Base-by-base conservation (phyloP, 768 basidiomycete genomes). In the Amanita jacksonii region DNA sequence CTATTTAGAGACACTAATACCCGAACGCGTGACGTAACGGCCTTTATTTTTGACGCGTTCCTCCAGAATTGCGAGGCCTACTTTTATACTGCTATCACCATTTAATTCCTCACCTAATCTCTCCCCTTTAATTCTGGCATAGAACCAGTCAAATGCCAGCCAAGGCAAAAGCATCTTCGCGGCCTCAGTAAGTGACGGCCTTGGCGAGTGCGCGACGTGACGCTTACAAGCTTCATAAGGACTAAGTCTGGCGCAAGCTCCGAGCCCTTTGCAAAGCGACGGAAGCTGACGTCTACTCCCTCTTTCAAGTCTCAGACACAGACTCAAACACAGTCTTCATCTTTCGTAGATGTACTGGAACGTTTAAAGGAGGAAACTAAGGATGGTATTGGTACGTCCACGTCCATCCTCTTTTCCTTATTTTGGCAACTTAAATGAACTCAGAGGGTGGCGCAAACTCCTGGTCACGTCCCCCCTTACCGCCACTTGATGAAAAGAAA, bases 381-480 rank as follows among this genome's bases (percentile, higher is more conserved):
- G 5, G 68, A 67, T 36, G 64, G 64, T 1, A 47, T 59, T 44
- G 71, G 77, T 74, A 46, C 16, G 73, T 58, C 34, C 9, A 27
- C n/a, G n/a, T 24, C 15, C 30, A 15, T 10, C 7, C 1, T 20
- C 16, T 13, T n/a, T 41, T 36, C 36, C 16, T 9, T 16, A 4
- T 30, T 23, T 25, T 45, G 41, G 12, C 16, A 19, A 8, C 16
- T 27, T 10, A 23, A 20, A 38, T 42, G 84, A 84, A 65, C 37
- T 76, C 76, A 8, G 87, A 89, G 61, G 88, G 87, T 50, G 88
- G 87, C 46, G 79, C 83, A 15, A 73, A 84, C 56, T 59, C 63
- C 31, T 92, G 89, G 89, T 60, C 73, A 3, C 72, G 89, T 34
- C 85, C 89, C 2, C 49, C 57, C 7, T 61, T 85, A 8, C 66